Percentiles rank a stretch among this genome's conserved stretches.
Evolutionary conservation across 768 basidiomycete genomes (phyloP).

Genomic region (Xerocomus potaroensis): DNA sequence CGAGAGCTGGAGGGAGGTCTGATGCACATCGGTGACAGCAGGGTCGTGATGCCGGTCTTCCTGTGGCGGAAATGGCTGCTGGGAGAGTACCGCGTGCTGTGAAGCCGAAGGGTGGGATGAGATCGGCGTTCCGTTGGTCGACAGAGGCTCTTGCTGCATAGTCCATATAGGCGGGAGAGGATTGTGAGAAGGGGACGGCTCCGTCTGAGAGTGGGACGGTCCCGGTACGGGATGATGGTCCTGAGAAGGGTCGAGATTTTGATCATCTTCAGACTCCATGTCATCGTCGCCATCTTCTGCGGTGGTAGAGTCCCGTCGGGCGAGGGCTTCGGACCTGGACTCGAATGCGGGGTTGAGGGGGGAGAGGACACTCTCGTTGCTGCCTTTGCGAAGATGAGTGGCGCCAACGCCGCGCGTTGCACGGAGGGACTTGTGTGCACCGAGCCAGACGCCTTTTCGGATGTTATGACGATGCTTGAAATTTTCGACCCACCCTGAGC

Average conservation of each 20-base stretch:
- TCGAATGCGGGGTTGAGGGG: constrained; percentile 40
- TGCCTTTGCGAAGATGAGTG: constrained; percentile 35
- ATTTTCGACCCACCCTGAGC: constrained; percentile 88
- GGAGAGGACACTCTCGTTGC: constrained; percentile 33
- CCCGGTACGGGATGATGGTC: constrained; percentile 25
- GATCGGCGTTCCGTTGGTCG: constrained; percentile 27
- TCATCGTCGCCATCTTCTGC: constrained; percentile 33
- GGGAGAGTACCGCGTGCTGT: constrained; percentile 28
- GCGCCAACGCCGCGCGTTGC: constrained; percentile 28
- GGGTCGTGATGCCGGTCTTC: constrained; percentile 27
- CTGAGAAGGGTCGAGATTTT: constrained; percentile 26
- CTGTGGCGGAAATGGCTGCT: constrained; percentile 28
- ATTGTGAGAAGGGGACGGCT: constrained; percentile 23
- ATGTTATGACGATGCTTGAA: constrained; percentile 84
- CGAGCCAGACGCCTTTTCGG: constrained; percentile 56
- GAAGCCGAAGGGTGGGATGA: constrained; percentile 27
- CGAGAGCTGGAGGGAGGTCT: constrained; percentile 27
- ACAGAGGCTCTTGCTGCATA: constrained; percentile 29
- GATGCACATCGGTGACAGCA: constrained; percentile 24
- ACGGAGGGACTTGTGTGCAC: constrained; percentile 35
- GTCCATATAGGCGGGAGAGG: constrained; percentile 33
- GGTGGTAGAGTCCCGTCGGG: constrained; percentile 24
- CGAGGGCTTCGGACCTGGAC: constrained; percentile 27
- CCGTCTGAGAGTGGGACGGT: constrained; percentile 29
- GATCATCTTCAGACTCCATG: constrained; percentile 35